These are phyloP conservation scores for Cystobasidium pallidum DNA, from an alignment of 1,284 basidiomycete species.

Conservation along the genomic window DNA sequence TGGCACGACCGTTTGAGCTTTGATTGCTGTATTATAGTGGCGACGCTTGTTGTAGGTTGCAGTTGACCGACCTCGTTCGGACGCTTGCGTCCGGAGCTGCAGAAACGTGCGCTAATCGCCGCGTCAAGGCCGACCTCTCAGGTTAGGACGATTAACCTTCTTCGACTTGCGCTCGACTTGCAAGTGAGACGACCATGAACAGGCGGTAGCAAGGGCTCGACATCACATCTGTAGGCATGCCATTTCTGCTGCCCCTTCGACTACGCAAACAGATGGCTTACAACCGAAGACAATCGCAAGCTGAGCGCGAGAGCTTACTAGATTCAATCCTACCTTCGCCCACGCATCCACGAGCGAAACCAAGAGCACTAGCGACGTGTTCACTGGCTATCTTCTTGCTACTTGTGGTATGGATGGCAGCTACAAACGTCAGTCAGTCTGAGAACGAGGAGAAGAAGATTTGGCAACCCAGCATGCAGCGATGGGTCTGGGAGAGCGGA, in stretches of 20 bases:
- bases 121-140: constrained; percentile 3
- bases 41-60: too few species aligned
- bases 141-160: not conserved
- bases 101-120: constrained; percentile 22
- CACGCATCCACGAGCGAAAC: constrained; percentile 36
- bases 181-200: not conserved
- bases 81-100: not conserved
- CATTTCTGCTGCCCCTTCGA: not conserved
- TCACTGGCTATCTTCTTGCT: constrained; percentile 37
- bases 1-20: too few species aligned
- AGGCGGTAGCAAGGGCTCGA: not conserved
- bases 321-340: constrained; percentile 38
- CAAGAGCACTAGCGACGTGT: constrained; percentile 23
- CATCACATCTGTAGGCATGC: not conserved
- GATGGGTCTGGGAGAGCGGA: constrained; percentile 25
- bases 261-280: constrained; percentile 21
- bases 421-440: constrained; percentile 1
- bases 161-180: not conserved
- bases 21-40: too few species aligned
- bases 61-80: too few species aligned
- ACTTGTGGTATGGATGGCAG: constrained; percentile 26
- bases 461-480: constrained; percentile 9
- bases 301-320: constrained; percentile 31
- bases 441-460: not conserved
- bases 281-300: constrained; percentile 5